Percentiles rank a stretch among this genome's conserved stretches.
phyloP scores from a whole-genome alignment of 495 filamentous ascomycete genomes.

The Bathelium albidoporum region DNA sequence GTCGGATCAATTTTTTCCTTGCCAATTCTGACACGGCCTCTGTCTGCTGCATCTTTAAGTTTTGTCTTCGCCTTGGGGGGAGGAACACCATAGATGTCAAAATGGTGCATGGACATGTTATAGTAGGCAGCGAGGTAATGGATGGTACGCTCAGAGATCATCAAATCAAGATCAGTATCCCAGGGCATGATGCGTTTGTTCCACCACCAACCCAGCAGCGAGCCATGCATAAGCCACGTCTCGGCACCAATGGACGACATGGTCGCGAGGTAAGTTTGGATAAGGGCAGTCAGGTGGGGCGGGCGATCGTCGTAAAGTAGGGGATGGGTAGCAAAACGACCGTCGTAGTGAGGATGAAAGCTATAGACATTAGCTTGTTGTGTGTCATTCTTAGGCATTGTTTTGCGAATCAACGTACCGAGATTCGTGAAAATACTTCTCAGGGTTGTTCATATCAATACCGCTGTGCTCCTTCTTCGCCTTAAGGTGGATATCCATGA shows the following conservation, averaged over 20 bases:
- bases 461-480: constrained; percentile 14
- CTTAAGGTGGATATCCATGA: constrained; percentile 13
- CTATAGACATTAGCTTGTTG: constrained; percentile 6
- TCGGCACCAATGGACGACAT: constrained; percentile 47
- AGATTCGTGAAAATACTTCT: constrained; percentile 28
- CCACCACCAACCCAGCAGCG: constrained; percentile 54
- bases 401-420: constrained; percentile 9
- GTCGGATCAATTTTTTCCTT: constrained; percentile 19
- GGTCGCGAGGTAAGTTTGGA: constrained; percentile 45
- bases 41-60: not conserved
- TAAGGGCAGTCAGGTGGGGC: constrained; percentile 39
- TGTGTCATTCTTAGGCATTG: not conserved
- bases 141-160: constrained; percentile 46
- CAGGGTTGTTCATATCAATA: constrained; percentile 12
- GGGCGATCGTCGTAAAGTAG: constrained; percentile 18
- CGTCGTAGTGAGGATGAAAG: constrained; percentile 31
- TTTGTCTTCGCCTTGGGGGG: constrained; percentile 5
- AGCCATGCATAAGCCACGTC: constrained; percentile 57
- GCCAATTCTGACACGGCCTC: not conserved
- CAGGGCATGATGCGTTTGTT: constrained; percentile 54
- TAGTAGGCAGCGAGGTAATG: constrained; percentile 48
- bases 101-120: constrained; percentile 53
- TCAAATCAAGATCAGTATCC: constrained; percentile 54
- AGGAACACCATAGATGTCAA: constrained; percentile 34
- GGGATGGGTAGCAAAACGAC: constrained; percentile 23